A percentile compares a stretch with the other conserved stretches of the same genome.
These are phyloP conservation scores for Dictyostelium capitatum DNA, from an alignment of 78 protist genomes.

Conservation along the genomic window DNA sequence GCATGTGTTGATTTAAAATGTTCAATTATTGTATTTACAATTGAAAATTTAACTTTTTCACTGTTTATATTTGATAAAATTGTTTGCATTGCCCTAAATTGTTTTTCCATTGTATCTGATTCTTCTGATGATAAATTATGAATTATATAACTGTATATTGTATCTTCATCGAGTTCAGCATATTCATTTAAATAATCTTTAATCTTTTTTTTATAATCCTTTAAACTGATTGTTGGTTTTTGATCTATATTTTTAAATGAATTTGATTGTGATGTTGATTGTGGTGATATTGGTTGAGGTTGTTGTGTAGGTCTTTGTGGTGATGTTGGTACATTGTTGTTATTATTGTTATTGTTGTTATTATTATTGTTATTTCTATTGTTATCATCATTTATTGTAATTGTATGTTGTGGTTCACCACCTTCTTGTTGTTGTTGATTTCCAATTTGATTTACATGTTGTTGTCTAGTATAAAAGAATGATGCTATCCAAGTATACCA, in stretches of 20 bases:
- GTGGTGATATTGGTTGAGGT: conserved; percentile 11
- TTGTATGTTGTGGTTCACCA: not conserved
- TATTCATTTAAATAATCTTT: conserved; percentile 22
- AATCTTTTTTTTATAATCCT: conserved; percentile 34
- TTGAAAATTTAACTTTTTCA: conserved; percentile 29
- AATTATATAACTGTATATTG: not conserved
- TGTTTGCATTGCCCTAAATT: not conserved
- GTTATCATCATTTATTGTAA: not conserved
- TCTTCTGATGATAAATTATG: not conserved
- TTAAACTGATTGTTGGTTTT: conserved; percentile 54
- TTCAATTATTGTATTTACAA: conserved; percentile 36
- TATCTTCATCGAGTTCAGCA: conserved; percentile 1
- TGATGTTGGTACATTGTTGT: not conserved
- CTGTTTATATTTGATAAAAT: conserved; percentile 1
- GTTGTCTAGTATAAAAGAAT: not conserved
- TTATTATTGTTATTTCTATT: not conserved
- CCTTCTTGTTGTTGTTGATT: conserved; percentile 21
- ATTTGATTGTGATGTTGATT: conserved; percentile 22
- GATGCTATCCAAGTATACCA: conserved; percentile 17
- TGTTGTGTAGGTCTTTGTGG: conserved; percentile 19
- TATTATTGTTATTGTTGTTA: not conserved
- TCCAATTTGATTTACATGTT: conserved; percentile 3
- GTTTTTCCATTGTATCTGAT: not conserved
- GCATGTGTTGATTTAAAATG: not conserved
- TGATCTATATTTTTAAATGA: conserved; percentile 62